Evolutionary conservation across 257 asterid genomes (phyloP).

Genomic region (Solanum ossicruentum): DNA sequence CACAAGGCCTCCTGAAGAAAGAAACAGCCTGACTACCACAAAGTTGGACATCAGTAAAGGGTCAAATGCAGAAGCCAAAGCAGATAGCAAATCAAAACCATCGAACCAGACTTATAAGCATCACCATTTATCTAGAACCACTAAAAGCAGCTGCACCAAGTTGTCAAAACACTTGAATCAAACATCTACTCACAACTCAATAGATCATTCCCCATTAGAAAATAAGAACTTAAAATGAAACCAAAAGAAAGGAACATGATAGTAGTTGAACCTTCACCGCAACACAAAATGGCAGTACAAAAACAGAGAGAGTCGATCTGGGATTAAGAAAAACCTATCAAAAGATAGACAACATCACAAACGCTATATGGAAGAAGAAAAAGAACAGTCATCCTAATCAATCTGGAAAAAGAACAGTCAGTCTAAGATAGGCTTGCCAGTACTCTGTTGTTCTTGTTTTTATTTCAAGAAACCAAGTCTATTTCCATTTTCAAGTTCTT

Average conservation of each 20-base stretch:
- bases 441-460: too few species aligned
- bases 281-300: not conserved
- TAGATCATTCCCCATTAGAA: constrained; percentile 24
- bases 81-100: constrained; percentile 58
- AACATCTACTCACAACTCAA: constrained; percentile 46
- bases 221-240: constrained; percentile 1
- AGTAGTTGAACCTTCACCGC: not conserved
- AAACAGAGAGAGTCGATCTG: not conserved
- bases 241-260: not conserved
- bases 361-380: not conserved
- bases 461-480: too few species aligned
- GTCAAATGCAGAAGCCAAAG: constrained; percentile 46
- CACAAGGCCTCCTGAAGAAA: not conserved
- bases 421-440: too few species aligned
- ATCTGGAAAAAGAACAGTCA: not conserved
- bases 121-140: constrained; percentile 58
- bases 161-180: constrained; percentile 55
- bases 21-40: not conserved
- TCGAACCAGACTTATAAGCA: constrained; percentile 51
- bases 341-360: not conserved
- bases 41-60: constrained; percentile 22
- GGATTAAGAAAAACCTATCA: not conserved
- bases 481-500: too few species aligned
- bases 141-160: constrained; percentile 59
- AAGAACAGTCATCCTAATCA: not conserved